Conservation (phyloP, 2,329 filamentous ascomycete species). For the Xylariales sp. region DNA sequence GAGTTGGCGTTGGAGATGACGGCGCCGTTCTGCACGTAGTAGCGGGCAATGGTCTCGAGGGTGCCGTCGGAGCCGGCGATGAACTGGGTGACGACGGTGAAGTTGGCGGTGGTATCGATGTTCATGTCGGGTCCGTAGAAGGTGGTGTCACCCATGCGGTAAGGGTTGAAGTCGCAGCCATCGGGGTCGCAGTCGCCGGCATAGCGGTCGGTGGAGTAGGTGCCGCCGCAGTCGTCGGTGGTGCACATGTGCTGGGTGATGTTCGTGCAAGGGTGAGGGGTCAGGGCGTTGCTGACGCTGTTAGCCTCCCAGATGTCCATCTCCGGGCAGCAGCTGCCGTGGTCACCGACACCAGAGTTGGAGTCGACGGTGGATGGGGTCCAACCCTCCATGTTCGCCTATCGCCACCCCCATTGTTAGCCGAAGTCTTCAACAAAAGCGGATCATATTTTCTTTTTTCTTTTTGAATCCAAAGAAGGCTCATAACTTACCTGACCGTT, state of each 20-base stretch:
- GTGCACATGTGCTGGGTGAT: slow-evolving; percentile 41
- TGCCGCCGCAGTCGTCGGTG: slow-evolving; percentile 39
- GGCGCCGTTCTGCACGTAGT: slow-evolving; percentile 55
- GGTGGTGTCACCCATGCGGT: slow-evolving; percentile 52
- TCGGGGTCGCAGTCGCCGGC: slow-evolving; percentile 56
- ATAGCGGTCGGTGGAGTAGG: slow-evolving; percentile 46
- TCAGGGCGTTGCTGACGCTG: slow-evolving; percentile 53
- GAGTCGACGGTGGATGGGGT: slow-evolving; percentile 39
- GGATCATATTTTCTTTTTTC: no score
- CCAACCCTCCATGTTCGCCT: slow-evolving; percentile 43
- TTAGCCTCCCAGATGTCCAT: slow-evolving; percentile 62
- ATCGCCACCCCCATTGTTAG: no score
- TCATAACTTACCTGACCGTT: no score
- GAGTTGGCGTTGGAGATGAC: slow-evolving; percentile 34
- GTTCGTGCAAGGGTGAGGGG: slow-evolving; percentile 54
- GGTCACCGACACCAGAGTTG: slow-evolving; percentile 42
- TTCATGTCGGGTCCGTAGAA: slow-evolving; percentile 55
- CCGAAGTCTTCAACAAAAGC: no score
- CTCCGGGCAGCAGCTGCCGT: slow-evolving; percentile 52
- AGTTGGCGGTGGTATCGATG: slow-evolving; percentile 48
- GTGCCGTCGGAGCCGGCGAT: slow-evolving; percentile 36
- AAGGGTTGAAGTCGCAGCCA: slow-evolving; percentile 62
- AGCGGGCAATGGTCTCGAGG: slow-evolving; percentile 49
- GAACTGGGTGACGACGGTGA: slow-evolving; percentile 60
- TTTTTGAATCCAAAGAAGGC: no score